Conservation (phyloP, 805 yeast species). For the Wickerhamomyces alni region DNA sequence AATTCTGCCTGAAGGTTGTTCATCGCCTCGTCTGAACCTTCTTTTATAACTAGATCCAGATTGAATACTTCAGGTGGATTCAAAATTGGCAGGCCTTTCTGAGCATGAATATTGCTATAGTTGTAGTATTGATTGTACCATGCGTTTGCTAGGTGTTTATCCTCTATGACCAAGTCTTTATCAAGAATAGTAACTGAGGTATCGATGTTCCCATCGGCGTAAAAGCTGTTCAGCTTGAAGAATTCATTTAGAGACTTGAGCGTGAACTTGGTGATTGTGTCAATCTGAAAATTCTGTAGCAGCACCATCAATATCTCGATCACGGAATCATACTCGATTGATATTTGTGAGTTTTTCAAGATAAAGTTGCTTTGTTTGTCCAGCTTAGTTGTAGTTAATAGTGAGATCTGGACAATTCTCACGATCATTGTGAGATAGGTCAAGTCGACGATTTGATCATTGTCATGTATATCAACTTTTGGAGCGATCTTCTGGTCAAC, state of each 20-base stretch:
- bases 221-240: conserved; percentile 7
- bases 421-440: conserved; percentile 11
- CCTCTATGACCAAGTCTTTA: conserved; percentile 6
- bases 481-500: conserved; percentile 22
- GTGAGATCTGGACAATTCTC: conserved; percentile 15
- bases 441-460: conserved; percentile 9
- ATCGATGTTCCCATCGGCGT: conserved; percentile 3
- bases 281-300: conserved; percentile 3
- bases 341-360: conserved; percentile 7
- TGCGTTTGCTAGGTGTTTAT: conserved; percentile 6
- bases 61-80: conserved; percentile 13
- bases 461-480: conserved; percentile 15
- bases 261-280: conserved; percentile 8
- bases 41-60: conserved; percentile 6
- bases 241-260: conserved; percentile 8
- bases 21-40: not conserved
- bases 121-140: conserved; percentile 17
- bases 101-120: conserved; percentile 9
- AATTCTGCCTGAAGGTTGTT: conserved; percentile 2
- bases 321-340: conserved; percentile 14
- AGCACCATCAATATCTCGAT: conserved; percentile 12
- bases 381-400: conserved; percentile 8
- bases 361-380: conserved; percentile 10
- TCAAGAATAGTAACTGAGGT: conserved; percentile 8
- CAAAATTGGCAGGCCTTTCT: conserved; percentile 16